Evolutionary conservation across 495 filamentous ascomycete genomes (phyloP).

Genomic region (Pyronema omphalodes): DNA sequence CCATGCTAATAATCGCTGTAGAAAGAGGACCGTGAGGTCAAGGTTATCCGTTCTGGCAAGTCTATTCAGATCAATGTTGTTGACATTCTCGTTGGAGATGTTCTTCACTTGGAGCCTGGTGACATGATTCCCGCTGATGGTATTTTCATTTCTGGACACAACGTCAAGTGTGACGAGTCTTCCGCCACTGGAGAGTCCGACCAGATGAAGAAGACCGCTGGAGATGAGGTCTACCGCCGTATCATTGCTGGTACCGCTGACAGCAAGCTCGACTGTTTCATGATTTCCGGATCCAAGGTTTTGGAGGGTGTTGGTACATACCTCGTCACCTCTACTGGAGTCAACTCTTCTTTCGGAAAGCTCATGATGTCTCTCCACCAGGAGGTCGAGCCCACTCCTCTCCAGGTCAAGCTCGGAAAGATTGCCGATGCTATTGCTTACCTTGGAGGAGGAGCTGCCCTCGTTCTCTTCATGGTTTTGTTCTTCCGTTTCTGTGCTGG

Average conservation of each 20-base stretch:
- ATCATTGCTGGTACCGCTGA: slow-evolving; percentile 57
- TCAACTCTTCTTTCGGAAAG: slow-evolving; percentile 78
- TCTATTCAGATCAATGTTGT: slow-evolving; percentile 51
- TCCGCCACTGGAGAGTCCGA: slow-evolving; percentile 77
- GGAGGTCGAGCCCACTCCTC: slow-evolving; percentile 78
- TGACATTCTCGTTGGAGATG: slow-evolving; percentile 53
- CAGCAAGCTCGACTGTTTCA: slow-evolving; percentile 84
- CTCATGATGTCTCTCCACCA: slow-evolving; percentile 88
- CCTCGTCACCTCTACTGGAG: slow-evolving; percentile 67
- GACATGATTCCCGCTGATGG: slow-evolving; percentile 64
- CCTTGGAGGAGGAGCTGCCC: slow-evolving; percentile 57
- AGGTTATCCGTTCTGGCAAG: slow-evolving; percentile 58
- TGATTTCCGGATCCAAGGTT: slow-evolving; percentile 80
- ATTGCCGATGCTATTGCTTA: slow-evolving; percentile 90
- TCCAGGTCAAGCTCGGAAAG: slow-evolving; percentile 80
- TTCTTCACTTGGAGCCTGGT: slow-evolving; percentile 55
- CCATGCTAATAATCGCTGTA: slow-evolving; percentile 18
- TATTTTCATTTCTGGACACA: slow-evolving; percentile 50
- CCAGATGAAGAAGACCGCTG: slow-evolving; percentile 50
- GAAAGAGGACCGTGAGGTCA: slow-evolving; percentile 65
- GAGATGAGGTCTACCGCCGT: slow-evolving; percentile 59
- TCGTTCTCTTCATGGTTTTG: slow-evolving; percentile 74
- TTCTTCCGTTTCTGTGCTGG: slow-evolving; percentile 74
- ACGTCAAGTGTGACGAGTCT: slow-evolving; percentile 66
- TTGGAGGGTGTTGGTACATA: slow-evolving; percentile 81